Base-by-base conservation (phyloP, 2,329 filamentous ascomycete genomes). In the Sphaerostilbella broomeana region DNA sequence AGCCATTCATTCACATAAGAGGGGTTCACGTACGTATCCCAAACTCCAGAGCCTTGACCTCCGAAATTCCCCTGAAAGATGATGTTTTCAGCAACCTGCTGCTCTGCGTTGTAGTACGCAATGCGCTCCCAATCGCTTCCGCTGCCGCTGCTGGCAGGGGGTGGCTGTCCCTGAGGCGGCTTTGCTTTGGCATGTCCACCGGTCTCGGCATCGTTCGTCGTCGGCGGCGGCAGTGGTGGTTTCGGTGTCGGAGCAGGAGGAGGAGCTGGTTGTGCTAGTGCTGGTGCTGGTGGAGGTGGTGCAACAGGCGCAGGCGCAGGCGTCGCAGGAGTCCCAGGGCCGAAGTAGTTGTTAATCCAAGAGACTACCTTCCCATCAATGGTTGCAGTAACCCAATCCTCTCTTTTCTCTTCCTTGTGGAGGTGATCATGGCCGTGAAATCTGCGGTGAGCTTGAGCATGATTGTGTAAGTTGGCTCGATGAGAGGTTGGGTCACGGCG, bases 261-360 rank as follows among this genome's bases (percentile, higher is more conserved):
- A 12, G 38, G 35, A 30, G 51, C 40, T 17, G 49, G 40, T 20
- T 42, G 42, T n/a, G 42, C 45, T 29, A 47, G 36, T 18, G 52
- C 30, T n/a, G 47, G 39, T n/a, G 40, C 27, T 9, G 46, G 35
- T 13, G 49, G n/a, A n/a, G n/a, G n/a, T n/a, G n/a, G n/a, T n/a
- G n/a, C 31, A 19, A 48, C 32, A 20, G 48, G 22, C 16, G 49
- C 35, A 16, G 42, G 38, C 24, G 47, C 17, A 29, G 52, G 37
- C 16, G 51, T 45, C 4, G 44, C 45, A 10, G 47, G 33, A 12
- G 48, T 43, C 8, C 48, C 42, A n/a, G 59, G 57, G 29, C 68
- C 72, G 43, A 60, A 62, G 38, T 66, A 80, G 46, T 69, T 61
- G 60, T 82, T 82, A 39, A 61, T 56, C 78, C 77, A 83, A 7